A percentile compares a stretch with the other conserved stretches of the same genome.
These are phyloP conservation scores for Populus hybrid DNA, from an alignment of 441 rosid species.

Conservation along the genomic window DNA sequence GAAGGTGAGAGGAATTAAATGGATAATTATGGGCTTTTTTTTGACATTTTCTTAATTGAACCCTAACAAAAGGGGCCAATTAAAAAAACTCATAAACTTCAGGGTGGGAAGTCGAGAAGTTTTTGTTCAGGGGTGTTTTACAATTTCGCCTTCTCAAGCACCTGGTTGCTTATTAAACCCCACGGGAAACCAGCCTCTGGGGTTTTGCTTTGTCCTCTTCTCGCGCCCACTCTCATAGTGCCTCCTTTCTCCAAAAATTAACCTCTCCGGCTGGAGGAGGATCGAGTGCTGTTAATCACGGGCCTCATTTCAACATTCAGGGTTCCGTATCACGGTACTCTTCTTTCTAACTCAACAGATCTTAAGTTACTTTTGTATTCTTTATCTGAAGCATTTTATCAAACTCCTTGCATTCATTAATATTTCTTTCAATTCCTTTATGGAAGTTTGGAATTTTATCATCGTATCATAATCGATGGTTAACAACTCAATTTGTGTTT, in stretches of 20 bases:
- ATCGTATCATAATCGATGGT: neutral
- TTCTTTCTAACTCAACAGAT: neutral
- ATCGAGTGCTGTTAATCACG: neutral
- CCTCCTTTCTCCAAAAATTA: neutral
- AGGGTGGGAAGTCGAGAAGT: too few relatives aligned
- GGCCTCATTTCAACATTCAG: neutral
- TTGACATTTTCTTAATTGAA: too few relatives aligned
- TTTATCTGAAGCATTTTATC: neutral
- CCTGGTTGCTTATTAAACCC: neutral
- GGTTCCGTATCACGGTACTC: neutral
- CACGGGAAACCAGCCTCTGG: neutral
- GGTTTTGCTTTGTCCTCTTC: neutral
- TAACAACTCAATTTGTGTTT: neutral
- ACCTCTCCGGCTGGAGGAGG: neutral
- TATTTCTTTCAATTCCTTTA: neutral
- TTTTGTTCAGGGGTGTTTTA: too few relatives aligned
- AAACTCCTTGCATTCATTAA: neutral
- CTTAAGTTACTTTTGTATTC: neutral
- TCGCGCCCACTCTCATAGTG: neutral
- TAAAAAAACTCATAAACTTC: too few relatives aligned
- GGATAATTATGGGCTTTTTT: too few relatives aligned
- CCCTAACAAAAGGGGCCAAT: too few relatives aligned
- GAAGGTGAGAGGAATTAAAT: too few relatives aligned
- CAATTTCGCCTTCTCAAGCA: neutral
- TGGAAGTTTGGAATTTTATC: neutral